Percentiles rank a stretch among this genome's conserved stretches.
phyloP scores from a whole-genome alignment of 139 green algal genomes.

The Coelastrella sp. region DNA sequence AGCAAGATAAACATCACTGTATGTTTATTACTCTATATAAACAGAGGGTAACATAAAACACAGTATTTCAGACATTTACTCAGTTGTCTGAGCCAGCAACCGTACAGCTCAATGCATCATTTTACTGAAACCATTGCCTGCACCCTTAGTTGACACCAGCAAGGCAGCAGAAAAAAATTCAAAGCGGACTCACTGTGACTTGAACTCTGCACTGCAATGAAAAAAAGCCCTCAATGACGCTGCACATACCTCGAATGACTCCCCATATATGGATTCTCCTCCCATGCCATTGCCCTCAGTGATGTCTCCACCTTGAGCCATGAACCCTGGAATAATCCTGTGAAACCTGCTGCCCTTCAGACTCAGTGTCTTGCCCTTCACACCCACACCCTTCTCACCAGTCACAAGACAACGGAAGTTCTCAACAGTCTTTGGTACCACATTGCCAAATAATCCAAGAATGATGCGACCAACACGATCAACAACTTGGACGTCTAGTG shows the following conservation, averaged over 20 bases:
- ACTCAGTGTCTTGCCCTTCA: slow-evolving; percentile 81
- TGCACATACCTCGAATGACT: slow-evolving; percentile 66
- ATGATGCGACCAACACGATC: slow-evolving; percentile 69
- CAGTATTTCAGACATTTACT: no score
- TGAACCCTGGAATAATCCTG: slow-evolving; percentile 83
- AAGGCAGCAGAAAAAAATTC: not conserved
- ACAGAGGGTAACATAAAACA: no score
- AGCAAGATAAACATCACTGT: no score
- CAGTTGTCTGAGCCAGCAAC: no score
- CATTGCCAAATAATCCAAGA: slow-evolving; percentile 87
- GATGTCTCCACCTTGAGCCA: slow-evolving; percentile 74
- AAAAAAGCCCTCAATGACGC: no score
- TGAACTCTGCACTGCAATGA: no score
- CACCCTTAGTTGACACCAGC: no score
- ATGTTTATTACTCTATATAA: no score
- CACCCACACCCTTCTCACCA: slow-evolving; percentile 82
- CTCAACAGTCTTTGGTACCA: slow-evolving; percentile 78
- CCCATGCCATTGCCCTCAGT: slow-evolving; percentile 81
- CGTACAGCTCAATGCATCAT: no score
- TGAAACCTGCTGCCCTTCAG: slow-evolving; percentile 82
- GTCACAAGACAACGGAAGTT: slow-evolving; percentile 53
- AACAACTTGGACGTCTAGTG: slow-evolving; percentile 63
- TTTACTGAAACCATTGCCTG: no score
- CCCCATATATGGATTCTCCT: slow-evolving; percentile 87
- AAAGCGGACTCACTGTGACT: not conserved